Conservation (phyloP, 768 basidiomycete species). For the Gloeopeniophorella convolvens region DNA sequence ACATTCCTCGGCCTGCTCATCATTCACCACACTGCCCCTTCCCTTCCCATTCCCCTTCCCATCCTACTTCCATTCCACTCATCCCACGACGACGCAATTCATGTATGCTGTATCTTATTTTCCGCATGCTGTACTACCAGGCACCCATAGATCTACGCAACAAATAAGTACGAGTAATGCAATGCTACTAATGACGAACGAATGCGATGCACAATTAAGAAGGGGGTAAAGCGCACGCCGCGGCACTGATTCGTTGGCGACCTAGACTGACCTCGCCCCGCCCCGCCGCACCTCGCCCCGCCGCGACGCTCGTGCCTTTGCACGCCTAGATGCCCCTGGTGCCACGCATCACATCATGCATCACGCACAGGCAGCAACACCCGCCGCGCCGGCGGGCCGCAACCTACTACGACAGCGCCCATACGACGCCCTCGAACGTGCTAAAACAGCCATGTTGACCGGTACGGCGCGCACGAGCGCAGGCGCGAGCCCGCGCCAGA, state of each 20-base stretch:
- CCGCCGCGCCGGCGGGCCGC: background rate
- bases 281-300: too few species aligned
- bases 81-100: background rate
- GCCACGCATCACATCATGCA: too few species aligned
- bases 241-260: too few species aligned
- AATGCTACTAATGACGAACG: background rate
- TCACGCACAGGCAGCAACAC: too few species aligned
- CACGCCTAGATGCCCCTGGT: too few species aligned
- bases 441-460: slow-evolving; percentile 83
- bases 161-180: background rate
- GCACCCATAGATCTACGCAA: slow-evolving; percentile 9
- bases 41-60: background rate
- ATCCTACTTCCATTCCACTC: background rate
- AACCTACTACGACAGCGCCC: slow-evolving; percentile 25
- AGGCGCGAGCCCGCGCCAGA: slow-evolving; percentile 71
- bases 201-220: background rate
- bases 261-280: background rate
- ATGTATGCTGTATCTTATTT: slow-evolving; percentile 2
- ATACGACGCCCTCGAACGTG: slow-evolving; percentile 59
- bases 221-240: too few species aligned
- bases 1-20: background rate
- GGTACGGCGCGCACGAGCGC: slow-evolving; percentile 81
- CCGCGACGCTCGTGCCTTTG: too few species aligned
- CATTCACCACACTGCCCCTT: background rate
- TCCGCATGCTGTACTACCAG: background rate